phyloP scores from a whole-genome alignment of 2,329 filamentous ascomycete genomes.

The Trichophyton benhamiae region DNA sequence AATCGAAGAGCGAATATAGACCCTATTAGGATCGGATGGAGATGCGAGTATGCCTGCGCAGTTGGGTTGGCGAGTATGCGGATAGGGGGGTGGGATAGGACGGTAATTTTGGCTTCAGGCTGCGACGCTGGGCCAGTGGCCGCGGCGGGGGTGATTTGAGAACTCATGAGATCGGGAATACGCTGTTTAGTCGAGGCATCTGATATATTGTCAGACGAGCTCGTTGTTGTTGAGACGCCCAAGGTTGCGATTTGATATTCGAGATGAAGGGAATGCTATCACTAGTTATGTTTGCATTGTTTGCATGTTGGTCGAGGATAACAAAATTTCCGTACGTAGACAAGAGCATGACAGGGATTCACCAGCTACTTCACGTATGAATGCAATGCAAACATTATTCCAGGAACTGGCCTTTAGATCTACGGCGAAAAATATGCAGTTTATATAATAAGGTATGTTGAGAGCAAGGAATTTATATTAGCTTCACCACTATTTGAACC shows the following conservation, averaged over 20 bases:
- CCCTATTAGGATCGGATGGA: constrained; percentile 57
- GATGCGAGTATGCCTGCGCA: constrained; percentile 47
- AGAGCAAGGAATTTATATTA: background rate
- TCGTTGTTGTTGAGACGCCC: background rate
- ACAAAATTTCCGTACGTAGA: background rate
- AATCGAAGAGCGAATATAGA: constrained; percentile 54
- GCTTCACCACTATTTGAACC: background rate
- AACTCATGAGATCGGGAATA: background rate
- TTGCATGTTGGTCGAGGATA: background rate
- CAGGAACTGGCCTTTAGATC: no score
- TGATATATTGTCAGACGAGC: background rate
- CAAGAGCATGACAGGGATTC: no score
- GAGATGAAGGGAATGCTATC: background rate
- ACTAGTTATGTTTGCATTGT: background rate
- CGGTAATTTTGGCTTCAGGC: constrained; percentile 8
- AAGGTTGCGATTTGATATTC: background rate
- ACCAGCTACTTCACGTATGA: background rate
- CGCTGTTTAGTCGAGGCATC: background rate
- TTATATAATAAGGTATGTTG: background rate
- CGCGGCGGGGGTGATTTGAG: background rate
- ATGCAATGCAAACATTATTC: background rate
- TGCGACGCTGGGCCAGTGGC: background rate
- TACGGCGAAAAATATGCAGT: no score
- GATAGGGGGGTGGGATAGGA: constrained; percentile 29
- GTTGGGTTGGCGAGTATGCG: constrained; percentile 36